These are phyloP conservation scores for Pelargonium australe DNA, from an alignment of 441 rosid species.

Conservation along the genomic window DNA sequence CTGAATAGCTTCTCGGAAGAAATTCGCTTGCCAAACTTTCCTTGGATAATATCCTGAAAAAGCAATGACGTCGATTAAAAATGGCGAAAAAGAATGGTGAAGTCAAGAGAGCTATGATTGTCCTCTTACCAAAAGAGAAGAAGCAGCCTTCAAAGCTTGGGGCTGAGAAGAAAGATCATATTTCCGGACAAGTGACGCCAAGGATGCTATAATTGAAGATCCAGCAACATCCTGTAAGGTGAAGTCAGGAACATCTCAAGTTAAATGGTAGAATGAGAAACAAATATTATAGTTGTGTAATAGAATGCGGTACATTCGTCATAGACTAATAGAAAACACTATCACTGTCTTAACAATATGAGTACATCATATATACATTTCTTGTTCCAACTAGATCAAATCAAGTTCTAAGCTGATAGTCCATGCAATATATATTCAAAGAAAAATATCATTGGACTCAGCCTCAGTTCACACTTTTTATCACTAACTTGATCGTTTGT, in stretches of 20 bases:
- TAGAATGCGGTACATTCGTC: too few species aligned
- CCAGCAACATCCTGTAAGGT: slow-evolving; percentile 60
- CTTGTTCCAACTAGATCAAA: too few species aligned
- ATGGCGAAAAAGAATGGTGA: slow-evolving; percentile 3
- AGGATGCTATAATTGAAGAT: slow-evolving; percentile 49
- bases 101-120: slow-evolving; percentile 1
- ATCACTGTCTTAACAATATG: too few species aligned
- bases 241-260: slow-evolving; percentile 13
- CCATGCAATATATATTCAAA: too few species aligned
- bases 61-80: background rate
- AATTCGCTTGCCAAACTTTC: slow-evolving; percentile 6
- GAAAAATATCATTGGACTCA: too few species aligned
- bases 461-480: too few species aligned
- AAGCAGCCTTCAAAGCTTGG: slow-evolving; percentile 71
- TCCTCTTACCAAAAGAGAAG: slow-evolving; percentile 64
- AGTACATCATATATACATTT: background rate
- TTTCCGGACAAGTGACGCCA: slow-evolving; percentile 54
- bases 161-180: slow-evolving; percentile 65
- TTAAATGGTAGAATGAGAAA: background rate
- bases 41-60: slow-evolving; percentile 75
- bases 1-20: slow-evolving; percentile 67
- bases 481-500: too few species aligned
- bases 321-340: too few species aligned
- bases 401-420: too few species aligned
- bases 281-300: too few species aligned